phyloP scores from a whole-genome alignment of 768 basidiomycete species.

The Royoungia palumana region DNA sequence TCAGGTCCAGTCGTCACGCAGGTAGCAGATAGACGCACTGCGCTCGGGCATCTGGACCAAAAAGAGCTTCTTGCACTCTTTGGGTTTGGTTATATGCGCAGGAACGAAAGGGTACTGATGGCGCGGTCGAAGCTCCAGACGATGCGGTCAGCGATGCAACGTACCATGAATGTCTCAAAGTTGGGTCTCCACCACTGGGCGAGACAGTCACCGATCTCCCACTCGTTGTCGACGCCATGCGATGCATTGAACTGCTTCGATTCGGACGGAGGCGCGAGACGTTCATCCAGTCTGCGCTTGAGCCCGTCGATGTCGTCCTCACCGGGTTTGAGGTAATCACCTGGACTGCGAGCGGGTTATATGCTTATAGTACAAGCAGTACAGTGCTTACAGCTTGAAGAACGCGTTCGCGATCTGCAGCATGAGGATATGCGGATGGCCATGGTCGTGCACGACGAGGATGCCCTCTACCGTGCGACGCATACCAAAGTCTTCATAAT shows the following conservation, averaged over 20 bases:
- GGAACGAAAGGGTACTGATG: conserved; percentile 88
- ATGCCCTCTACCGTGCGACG: conserved; percentile 85
- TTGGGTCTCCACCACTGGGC: conserved; percentile 99
- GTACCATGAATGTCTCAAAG: conserved; percentile 97
- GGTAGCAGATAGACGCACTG: conserved; percentile 53
- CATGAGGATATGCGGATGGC: conserved; percentile 96
- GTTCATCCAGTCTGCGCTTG: conserved; percentile 83
- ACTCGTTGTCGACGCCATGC: conserved; percentile 81
- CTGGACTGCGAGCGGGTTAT: conserved; percentile 55
- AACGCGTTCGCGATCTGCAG: conserved; percentile 98
- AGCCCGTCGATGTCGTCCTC: conserved; percentile 92
- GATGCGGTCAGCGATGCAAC: conserved; percentile 25
- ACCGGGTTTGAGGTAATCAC: conserved; percentile 97
- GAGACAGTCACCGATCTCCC: conserved; percentile 96
- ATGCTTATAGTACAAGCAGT: no score
- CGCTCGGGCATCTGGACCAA: conserved; percentile 93
- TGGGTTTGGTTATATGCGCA: conserved; percentile 95
- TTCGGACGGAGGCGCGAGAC: conserved; percentile 75
- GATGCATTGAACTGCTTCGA: conserved; percentile 73
- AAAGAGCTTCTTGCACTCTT: conserved; percentile 96
- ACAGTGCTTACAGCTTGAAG: conserved; percentile 85
- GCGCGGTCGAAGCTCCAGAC: background rate
- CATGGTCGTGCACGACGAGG: conserved; percentile 88
- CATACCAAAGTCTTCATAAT: conserved; percentile 98
- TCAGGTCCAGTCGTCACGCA: background rate